Evolutionary conservation across 495 filamentous ascomycete species (phyloP).

Genomic region (Aspergillus saccharolyticus): DNA sequence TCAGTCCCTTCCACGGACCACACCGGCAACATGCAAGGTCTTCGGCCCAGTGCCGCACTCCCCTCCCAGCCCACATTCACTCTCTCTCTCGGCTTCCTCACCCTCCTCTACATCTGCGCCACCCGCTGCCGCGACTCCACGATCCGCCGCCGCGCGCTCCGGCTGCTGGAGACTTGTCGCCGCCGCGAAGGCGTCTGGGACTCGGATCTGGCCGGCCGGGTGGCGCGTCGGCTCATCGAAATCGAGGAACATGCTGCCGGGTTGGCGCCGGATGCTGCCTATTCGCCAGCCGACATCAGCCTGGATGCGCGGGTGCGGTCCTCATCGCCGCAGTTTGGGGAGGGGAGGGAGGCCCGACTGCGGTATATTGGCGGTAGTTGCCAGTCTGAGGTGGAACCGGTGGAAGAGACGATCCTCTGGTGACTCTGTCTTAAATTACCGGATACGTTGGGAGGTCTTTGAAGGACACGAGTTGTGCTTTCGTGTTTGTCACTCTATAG

Average conservation of each 20-base stretch:
- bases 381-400: not conserved
- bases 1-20: no score
- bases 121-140: conserved; percentile 18
- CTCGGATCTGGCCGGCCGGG: conserved; percentile 47
- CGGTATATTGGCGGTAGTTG: not conserved
- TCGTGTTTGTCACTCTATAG: no score
- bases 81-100: conserved; percentile 19
- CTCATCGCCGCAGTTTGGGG: not conserved
- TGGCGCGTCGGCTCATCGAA: conserved; percentile 45
- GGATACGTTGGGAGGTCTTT: no score
- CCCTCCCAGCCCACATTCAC: conserved; percentile 6
- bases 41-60: not conserved
- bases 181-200: conserved; percentile 57
- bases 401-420: not conserved
- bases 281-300: not conserved
- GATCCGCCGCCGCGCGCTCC: conserved; percentile 18
- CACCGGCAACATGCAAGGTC: not conserved
- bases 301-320: not conserved
- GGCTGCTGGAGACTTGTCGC: conserved; percentile 12
- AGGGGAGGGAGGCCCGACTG: not conserved
- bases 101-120: conserved; percentile 20
- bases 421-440: no score
- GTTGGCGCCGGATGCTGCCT: not conserved
- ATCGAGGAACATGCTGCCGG: conserved; percentile 44
- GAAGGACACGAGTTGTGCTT: no score